Evolutionary conservation across 2,329 filamentous ascomycete genomes (phyloP).

Genomic region (Hymenoscyphus fructigenus): DNA sequence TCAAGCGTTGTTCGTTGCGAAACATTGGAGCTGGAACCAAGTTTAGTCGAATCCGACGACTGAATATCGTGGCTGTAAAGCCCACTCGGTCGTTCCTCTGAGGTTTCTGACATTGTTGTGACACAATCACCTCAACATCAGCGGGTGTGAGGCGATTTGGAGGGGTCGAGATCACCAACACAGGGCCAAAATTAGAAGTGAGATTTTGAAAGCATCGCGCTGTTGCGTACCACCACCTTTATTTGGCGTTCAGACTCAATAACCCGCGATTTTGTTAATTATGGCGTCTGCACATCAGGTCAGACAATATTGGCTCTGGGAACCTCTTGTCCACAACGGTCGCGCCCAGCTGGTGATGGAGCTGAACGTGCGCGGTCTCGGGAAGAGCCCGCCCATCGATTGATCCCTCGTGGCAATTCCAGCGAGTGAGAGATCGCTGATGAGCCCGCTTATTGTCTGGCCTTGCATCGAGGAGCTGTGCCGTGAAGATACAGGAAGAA

Average conservation of each 20-base stretch:
- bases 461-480: conserved; percentile 10
- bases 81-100: background rate
- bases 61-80: conserved; percentile 4
- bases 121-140: background rate
- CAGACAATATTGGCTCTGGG: conserved; percentile 15
- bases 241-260: conserved; percentile 2
- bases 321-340: conserved; percentile 9
- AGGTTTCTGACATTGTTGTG: conserved; percentile 3
- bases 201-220: conserved; percentile 4
- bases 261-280: conserved; percentile 2
- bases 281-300: conserved; percentile 19
- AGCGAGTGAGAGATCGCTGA: conserved; percentile 5
- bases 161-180: background rate
- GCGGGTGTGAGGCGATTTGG: background rate
- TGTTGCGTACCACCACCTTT: conserved; percentile 6
- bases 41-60: conserved; percentile 8
- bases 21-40: conserved; percentile 10
- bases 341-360: conserved; percentile 13
- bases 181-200: background rate
- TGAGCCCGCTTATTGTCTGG: conserved; percentile 1
- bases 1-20: conserved; percentile 5
- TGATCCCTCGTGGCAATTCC: conserved; percentile 12
- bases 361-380: conserved; percentile 20
- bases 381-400: conserved; percentile 10
- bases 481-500: conserved; percentile 14